phyloP scores from a whole-genome alignment of 305 asterid species.

The Fraxinus floribunda region DNA sequence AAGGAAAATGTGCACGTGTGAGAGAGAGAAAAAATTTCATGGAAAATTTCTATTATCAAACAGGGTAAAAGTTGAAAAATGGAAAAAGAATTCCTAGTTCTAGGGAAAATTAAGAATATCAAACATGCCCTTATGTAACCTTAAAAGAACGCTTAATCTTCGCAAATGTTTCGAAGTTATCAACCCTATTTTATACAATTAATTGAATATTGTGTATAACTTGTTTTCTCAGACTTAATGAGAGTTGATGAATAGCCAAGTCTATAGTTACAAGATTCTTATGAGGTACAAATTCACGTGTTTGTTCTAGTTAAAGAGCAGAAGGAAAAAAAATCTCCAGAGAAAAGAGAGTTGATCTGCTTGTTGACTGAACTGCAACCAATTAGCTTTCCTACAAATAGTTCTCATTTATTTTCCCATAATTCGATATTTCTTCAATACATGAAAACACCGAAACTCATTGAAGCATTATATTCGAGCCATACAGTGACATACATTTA shows the following conservation, averaged over 20 bases:
- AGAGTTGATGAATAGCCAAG: neutral
- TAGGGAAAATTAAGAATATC: too few species aligned
- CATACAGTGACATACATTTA: conserved; percentile 13
- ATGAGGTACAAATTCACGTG: neutral
- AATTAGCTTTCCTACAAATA: neutral
- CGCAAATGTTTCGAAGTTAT: neutral
- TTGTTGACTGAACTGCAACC: neutral
- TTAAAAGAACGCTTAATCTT: neutral
- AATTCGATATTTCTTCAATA: neutral
- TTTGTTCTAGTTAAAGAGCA: neutral
- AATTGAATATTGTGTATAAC: neutral
- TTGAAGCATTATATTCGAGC: conserved; percentile 8
- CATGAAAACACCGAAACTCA: neutral
- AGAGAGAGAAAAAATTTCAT: too few species aligned
- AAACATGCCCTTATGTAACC: too few species aligned
- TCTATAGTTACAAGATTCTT: neutral
- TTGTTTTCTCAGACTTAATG: neutral
- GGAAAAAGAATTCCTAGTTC: too few species aligned
- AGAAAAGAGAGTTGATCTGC: neutral
- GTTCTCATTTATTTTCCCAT: neutral
- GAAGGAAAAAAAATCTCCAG: too few species aligned
- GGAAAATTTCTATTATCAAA: too few species aligned
- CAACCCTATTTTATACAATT: neutral
- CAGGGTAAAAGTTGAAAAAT: too few species aligned
- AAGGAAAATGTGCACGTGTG: too few species aligned